Evolutionary conservation across 2,329 filamentous ascomycete genomes (phyloP).

Genomic region (Dryadomyces quercus-mongolicae): DNA sequence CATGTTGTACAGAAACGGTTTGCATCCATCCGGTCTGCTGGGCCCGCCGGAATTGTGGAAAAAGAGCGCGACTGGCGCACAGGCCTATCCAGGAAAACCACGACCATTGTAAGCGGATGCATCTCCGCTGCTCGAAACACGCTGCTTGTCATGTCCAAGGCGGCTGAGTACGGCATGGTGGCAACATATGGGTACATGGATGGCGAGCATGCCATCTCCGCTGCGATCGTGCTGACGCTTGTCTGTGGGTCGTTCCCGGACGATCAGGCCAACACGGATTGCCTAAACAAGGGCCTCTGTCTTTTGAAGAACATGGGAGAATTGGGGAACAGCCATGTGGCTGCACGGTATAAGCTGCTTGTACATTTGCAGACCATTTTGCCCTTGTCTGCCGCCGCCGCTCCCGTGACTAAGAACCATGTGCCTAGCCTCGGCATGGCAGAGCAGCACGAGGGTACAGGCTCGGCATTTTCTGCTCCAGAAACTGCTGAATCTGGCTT

Average conservation of each 20-base stretch:
- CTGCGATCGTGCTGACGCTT: slow-evolving; percentile 41
- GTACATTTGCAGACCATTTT: slow-evolving; percentile 8
- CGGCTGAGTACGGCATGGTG: slow-evolving; percentile 35
- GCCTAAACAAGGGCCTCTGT: slow-evolving; percentile 28
- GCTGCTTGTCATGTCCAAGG: slow-evolving; percentile 34
- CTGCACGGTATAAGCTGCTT: slow-evolving; percentile 21
- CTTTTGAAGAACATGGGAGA: slow-evolving; percentile 38
- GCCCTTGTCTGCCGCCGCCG: neutral
- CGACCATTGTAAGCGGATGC: slow-evolving; percentile 39
- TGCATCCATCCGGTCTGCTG: slow-evolving; percentile 17
- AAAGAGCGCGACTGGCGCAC: slow-evolving; percentile 31
- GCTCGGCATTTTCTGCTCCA: neutral
- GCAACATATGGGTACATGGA: slow-evolving; percentile 47
- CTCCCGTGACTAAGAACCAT: neutral
- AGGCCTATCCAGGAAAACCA: slow-evolving; percentile 33
- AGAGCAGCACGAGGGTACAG: neutral
- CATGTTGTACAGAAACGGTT: slow-evolving; percentile 38
- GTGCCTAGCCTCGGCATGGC: no score
- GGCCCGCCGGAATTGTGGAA: slow-evolving; percentile 8
- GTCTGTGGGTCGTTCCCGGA: slow-evolving; percentile 39
- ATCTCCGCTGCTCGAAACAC: slow-evolving; percentile 36
- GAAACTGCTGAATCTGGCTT: neutral
- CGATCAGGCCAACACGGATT: slow-evolving; percentile 28
- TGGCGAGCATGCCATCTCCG: slow-evolving; percentile 42
- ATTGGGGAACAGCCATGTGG: slow-evolving; percentile 37